Evolutionary conservation across 192 early-diverging fungal genomes (phyloP).

Genomic region (Entrophospora sp.): DNA sequence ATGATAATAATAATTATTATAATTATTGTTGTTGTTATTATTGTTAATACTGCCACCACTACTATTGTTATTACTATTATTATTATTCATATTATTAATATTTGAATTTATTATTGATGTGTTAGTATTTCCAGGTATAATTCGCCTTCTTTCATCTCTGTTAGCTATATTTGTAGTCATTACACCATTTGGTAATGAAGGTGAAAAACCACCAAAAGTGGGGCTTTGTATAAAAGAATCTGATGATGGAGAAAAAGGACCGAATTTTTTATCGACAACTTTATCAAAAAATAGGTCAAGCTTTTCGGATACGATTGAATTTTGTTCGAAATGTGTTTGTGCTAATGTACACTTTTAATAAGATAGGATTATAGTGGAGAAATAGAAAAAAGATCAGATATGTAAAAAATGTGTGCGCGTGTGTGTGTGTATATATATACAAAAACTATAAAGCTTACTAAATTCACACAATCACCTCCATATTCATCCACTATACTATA

Average conservation of each 20-base stretch:
- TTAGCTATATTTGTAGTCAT: not conserved
- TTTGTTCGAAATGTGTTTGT: not conserved
- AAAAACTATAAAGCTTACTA: conserved; percentile 2
- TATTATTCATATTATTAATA: no score
- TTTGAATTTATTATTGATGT: no score
- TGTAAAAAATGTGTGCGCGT: no score
- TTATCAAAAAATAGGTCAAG: conserved; percentile 4
- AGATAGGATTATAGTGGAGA: no score
- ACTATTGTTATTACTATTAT: no score
- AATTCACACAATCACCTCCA: conserved; percentile 1
- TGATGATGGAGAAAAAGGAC: not conserved
- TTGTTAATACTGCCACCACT: no score
- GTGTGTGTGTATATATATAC: not conserved
- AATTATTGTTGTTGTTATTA: no score
- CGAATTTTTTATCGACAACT: not conserved
- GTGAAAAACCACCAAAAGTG: not conserved
- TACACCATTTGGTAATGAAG: not conserved
- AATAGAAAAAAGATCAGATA: no score
- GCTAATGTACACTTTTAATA: conserved; percentile 10
- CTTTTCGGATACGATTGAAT: not conserved
- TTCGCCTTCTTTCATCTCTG: not conserved
- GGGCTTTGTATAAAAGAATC: not conserved
- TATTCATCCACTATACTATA: conserved; percentile 10
- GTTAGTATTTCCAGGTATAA: not conserved
- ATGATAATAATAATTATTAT: no score